A percentile compares a stretch with the other conserved stretches of the same genome.
Conservation (phyloP, 371 early-diverging fungal genomes). For the Mucor saturninus region DNA sequence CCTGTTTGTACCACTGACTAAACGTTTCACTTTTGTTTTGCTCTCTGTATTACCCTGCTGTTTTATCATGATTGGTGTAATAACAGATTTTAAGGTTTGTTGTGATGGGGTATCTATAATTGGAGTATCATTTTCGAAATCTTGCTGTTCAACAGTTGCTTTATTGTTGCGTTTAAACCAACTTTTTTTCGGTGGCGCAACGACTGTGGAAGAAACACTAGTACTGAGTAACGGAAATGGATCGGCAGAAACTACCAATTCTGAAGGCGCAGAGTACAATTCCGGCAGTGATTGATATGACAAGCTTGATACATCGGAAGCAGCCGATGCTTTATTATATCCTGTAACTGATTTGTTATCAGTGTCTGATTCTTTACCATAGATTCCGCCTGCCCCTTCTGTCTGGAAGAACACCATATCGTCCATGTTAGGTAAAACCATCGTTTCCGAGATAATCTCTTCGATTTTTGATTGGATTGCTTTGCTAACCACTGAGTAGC, state of each 20-base stretch:
- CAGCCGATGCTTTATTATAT: background rate
- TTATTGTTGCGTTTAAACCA: conserved; percentile 24
- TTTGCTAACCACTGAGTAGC: conserved; percentile 77
- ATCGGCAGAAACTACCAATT: conserved; percentile 26
- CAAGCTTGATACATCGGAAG: conserved; percentile 1
- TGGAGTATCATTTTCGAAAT: conserved; percentile 4
- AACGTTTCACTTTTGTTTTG: conserved; percentile 7
- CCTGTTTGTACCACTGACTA: background rate
- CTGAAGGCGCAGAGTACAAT: conserved; percentile 29
- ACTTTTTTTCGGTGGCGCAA: conserved; percentile 7
- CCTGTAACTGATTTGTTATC: background rate
- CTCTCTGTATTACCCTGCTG: background rate
- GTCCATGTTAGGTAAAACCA: conserved; percentile 93
- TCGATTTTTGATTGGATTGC: conserved; percentile 85
- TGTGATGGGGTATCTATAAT: conserved; percentile 25
- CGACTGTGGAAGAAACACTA: conserved; percentile 6
- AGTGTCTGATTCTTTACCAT: conserved; percentile 31
- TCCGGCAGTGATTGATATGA: conserved; percentile 27
- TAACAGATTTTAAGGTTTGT: conserved; percentile 25
- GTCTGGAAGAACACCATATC: conserved; percentile 80
- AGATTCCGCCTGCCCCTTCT: conserved; percentile 66
- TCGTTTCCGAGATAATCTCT: conserved; percentile 76
- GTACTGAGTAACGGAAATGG: conserved; percentile 23
- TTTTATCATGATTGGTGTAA: conserved; percentile 1
- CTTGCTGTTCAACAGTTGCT: background rate